Base-by-base conservation (phyloP, 768 basidiomycete species). In the Cyathus striatus region DNA sequence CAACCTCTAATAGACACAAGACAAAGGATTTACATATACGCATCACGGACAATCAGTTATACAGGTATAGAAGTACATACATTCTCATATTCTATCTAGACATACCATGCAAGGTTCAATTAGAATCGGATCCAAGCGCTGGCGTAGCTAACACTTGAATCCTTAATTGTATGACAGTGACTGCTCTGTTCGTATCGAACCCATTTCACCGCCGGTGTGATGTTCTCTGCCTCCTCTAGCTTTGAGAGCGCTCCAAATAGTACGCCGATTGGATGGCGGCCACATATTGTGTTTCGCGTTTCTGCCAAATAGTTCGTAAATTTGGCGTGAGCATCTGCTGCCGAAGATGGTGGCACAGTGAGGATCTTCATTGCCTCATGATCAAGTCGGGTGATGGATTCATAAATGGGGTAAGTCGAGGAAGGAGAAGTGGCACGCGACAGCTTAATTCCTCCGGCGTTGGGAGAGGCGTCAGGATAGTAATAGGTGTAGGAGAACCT, bases 251-350 rank as follows among this genome's bases (percentile, higher is more conserved):
- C 84, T 1, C 89, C 89, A 13, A 98, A 69, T 2, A 99, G 68
- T 4, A 98, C 89, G 0, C 92, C 90, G 40, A 99, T 97, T 1
- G 96, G 92, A 54, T 97, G 93, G 27, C 96, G 74, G 3, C 96
- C 96, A 58, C 96, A 99, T 35, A 99, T 96, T 1, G 96, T 98
- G 65, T 99, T 99, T 65, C 84, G 79, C 24, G 90, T 94, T 45
- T 70, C 65, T 10, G 66, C 57, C 1, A 91, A 73, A 58, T 93
- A 92, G 5, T 69, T 65, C 1, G 78, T 68, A 55, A 93, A 94
- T 17, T 68, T 59, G 3, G 48, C 48, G 52, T 91, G 89, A 0
- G 84, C 78, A 21, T 69, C 61, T 6, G 59, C 59, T 0, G 78
- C 78, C 23, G 66, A 70, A n/a, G 62, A 62, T 2, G 78, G 71